Conservation (phyloP, 2,329 filamentous ascomycete species). For the Alternaria triticimaculans region DNA sequence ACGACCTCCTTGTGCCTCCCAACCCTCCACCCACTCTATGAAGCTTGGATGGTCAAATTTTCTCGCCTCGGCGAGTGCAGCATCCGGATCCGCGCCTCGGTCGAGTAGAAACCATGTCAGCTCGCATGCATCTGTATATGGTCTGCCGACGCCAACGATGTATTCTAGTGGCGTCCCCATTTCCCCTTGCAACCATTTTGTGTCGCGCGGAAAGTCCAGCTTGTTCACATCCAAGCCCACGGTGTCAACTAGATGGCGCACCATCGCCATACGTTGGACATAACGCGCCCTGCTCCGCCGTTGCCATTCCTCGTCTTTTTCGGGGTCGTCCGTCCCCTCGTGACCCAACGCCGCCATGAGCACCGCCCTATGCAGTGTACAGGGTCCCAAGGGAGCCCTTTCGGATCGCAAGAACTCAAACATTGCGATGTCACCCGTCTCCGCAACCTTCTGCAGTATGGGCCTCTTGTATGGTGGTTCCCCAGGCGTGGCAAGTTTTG, state of each 20-base stretch:
- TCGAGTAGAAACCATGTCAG: conserved; percentile 4
- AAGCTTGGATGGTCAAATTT: not conserved
- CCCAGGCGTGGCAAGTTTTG: not conserved
- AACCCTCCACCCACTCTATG: not conserved
- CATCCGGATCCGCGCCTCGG: not conserved
- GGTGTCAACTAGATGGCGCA: not conserved
- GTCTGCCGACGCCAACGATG: not conserved
- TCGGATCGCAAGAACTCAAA: not conserved
- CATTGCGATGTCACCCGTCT: not conserved
- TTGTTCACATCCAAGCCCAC: not conserved
- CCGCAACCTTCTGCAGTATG: not conserved
- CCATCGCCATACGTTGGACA: not conserved
- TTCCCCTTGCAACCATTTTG: not conserved
- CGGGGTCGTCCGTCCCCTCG: not conserved
- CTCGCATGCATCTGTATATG: not conserved
- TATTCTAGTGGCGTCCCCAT: not conserved
- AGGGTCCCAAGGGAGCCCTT: not conserved
- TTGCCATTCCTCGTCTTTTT: not conserved
- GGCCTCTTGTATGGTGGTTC: not conserved
- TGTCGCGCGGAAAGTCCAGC: not conserved
- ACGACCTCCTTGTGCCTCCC: not conserved
- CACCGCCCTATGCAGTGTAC: not conserved
- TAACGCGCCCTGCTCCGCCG: not conserved
- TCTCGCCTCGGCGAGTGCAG: not conserved
- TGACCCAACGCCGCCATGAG: not conserved